Evolutionary conservation across 202 grass and related monocot species (phyloP), one percentile per base, ranked within the genome.

Genomic region (Setaria viridis): DNA sequence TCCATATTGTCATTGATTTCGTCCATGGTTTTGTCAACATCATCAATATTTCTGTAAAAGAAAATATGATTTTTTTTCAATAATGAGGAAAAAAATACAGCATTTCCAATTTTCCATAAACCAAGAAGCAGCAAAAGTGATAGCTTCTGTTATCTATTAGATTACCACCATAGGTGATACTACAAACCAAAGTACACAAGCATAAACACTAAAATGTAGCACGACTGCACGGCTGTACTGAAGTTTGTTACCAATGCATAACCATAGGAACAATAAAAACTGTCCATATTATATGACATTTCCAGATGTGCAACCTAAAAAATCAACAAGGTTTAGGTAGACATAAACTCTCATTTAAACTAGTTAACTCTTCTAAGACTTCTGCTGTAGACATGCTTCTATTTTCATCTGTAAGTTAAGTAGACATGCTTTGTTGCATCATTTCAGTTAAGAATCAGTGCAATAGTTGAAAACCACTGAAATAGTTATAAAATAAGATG

Each of bases 1-100:
- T 97, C 94, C 84, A 81, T 97, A 62, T 97, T 93, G 73, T 97
- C 94, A 89, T 97, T 97, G 53, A 97, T 97, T 91, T 97, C 94
- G 83, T 97, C 94, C 94, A 97, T 97, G 12, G 94, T 97, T 70
- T 97, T 92, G 81, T 92, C 94, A 37, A 97, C 90, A 45, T 97
- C 94, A 42, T 97, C 92, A 72, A 97, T 94, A 87, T 94, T 97
- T 85, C 94, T 97, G 92, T 13, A 72, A 72, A 75, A 86, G 76
- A 32, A 64, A 64, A 49, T 29, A 87, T 2, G 12, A 50, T 41
- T 55, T 82, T 85, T 30, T 1, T 4, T 25, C 25, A 53, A 82
- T 82, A 39, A 80, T 80, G 20, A 64, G 14, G 57, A 82, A 50
- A 50, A 79, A 62, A 89, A 25, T 77, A 81, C 17, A 39, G 9